Conservation (phyloP, 1,139 yeast species). For the Arxiozyma bovina region DNA sequence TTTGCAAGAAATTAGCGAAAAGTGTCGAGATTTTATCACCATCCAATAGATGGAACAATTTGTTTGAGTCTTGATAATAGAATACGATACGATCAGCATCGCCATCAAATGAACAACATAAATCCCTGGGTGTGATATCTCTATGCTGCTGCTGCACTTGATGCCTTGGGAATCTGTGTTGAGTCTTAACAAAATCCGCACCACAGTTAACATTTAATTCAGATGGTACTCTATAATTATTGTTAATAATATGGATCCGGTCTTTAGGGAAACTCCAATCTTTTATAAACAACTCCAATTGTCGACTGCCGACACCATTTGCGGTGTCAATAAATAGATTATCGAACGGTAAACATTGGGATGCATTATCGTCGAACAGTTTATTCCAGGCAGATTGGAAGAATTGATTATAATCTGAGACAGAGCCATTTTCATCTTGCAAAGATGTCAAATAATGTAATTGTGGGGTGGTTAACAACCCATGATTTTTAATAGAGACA, state of each 20-base stretch:
- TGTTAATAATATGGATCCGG: constrained; percentile 48
- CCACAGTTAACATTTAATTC: constrained; percentile 76
- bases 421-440: constrained; percentile 37
- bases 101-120: constrained; percentile 88
- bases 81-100: constrained; percentile 94
- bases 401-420: constrained; percentile 54
- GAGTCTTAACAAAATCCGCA: constrained; percentile 90
- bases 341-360: constrained; percentile 30
- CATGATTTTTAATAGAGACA: constrained; percentile 42
- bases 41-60: constrained; percentile 62
- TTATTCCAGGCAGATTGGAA: constrained; percentile 41
- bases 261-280: constrained; percentile 37
- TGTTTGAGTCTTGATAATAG: constrained; percentile 48
- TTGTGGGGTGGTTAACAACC: constrained; percentile 86
- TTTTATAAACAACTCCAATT: constrained; percentile 44
- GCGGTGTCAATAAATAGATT: constrained; percentile 74
- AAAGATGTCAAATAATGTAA: constrained; percentile 73
- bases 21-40: constrained; percentile 92
- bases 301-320: constrained; percentile 92
- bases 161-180: constrained; percentile 67
- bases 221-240: constrained; percentile 45
- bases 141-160: constrained; percentile 1
- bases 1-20: constrained; percentile 59
- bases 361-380: constrained; percentile 26
- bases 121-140: constrained; percentile 27